Conservation (phyloP, 306 rosid genomes). For the Quercus ilex region DNA sequence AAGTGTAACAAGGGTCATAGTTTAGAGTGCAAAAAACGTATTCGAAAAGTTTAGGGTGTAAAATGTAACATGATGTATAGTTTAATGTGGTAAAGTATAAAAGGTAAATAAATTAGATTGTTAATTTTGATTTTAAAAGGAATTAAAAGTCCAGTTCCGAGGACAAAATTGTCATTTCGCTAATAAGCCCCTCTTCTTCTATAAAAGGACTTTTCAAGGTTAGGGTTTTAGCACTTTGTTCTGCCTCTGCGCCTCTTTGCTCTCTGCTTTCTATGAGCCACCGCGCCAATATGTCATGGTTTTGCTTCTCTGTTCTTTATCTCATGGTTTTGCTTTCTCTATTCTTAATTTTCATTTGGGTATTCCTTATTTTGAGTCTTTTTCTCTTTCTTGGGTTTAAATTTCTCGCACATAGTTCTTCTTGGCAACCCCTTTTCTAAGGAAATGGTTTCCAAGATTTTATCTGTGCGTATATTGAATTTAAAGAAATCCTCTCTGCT, state of each 20-base stretch:
- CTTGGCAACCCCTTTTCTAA: slow-evolving; percentile 38
- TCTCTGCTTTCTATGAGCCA: neutral
- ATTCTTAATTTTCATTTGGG: neutral
- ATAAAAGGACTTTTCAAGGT: neutral
- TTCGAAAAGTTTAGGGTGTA: no score
- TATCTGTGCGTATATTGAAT: slow-evolving; percentile 64
- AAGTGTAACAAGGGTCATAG: no score
- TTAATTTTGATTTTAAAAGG: neutral
- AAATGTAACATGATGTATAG: no score
- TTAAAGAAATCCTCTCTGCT: slow-evolving; percentile 65
- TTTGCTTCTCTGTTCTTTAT: no score
- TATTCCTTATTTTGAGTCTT: neutral
- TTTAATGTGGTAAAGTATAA: no score
- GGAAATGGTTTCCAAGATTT: slow-evolving; percentile 53
- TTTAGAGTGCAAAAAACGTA: no score
- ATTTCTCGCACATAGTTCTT: slow-evolving; percentile 57
- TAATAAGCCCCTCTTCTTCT: neutral
- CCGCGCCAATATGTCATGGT: no score
- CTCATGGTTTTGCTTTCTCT: neutral
- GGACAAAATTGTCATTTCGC: neutral
- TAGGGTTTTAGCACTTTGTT: neutral
- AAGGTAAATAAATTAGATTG: no score
- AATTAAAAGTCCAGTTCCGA: neutral
- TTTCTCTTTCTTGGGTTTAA: neutral
- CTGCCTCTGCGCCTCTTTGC: neutral